phyloP scores from a whole-genome alignment of 345 rosid species.

The Eucalyptus tenuipes region DNA sequence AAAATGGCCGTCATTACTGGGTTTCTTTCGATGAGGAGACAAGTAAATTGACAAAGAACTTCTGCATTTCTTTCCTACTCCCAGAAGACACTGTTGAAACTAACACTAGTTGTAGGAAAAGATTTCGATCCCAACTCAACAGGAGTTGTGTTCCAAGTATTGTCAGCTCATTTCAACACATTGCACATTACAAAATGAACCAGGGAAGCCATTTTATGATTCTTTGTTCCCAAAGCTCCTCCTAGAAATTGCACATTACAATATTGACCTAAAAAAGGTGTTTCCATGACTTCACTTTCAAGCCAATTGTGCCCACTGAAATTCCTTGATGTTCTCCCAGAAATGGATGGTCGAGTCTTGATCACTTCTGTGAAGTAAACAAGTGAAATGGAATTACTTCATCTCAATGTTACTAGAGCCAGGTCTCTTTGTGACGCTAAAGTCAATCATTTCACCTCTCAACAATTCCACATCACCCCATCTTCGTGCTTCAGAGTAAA shows the following conservation, averaged over 20 bases:
- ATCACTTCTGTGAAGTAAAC: neutral
- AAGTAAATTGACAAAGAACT: neutral
- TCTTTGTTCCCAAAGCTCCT: neutral
- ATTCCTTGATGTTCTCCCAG: neutral
- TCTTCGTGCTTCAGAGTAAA: constrained; percentile 10
- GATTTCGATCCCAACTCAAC: neutral
- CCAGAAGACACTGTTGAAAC: neutral
- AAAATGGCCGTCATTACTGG: neutral
- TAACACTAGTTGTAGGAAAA: neutral
- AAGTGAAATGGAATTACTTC: neutral
- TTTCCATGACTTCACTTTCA: neutral
- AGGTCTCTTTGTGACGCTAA: neutral
- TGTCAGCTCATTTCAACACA: neutral
- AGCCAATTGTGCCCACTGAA: neutral
- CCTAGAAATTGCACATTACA: neutral
- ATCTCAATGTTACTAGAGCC: constrained; percentile 6
- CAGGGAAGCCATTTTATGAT: neutral
- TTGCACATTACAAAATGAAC: neutral
- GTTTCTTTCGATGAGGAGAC: neutral
- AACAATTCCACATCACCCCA: constrained; percentile 18
- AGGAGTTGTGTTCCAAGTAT: neutral
- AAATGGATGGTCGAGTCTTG: neutral
- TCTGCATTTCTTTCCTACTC: neutral
- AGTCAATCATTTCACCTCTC: constrained; percentile 4
- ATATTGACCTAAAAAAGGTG: neutral